A percentile compares a stretch with the other conserved stretches of the same genome.
phyloP scores from a whole-genome alignment of 345 rosid species.

The Salix brachista region DNA sequence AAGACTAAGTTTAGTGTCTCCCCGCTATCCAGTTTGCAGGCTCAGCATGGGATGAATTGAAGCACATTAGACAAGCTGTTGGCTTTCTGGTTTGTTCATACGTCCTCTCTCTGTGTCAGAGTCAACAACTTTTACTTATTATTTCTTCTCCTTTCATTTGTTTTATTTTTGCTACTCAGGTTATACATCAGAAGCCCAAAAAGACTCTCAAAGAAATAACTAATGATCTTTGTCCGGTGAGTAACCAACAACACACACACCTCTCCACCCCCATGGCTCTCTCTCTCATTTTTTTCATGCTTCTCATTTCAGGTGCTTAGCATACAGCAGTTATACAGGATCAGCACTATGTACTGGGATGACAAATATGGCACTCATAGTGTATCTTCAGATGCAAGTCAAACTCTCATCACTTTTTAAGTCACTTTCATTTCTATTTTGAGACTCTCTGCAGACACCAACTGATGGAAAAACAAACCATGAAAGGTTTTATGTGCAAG shows the following conservation, averaged over 20 bases:
- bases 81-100: constrained; percentile 65
- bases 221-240: constrained; percentile 82
- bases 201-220: constrained; percentile 79
- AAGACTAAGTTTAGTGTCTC: constrained; percentile 13
- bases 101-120: not conserved
- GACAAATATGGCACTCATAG: constrained; percentile 91
- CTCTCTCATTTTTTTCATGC: not conserved
- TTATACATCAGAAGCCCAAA: constrained; percentile 89
- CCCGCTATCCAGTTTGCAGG: constrained; percentile 42
- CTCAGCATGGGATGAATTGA: constrained; percentile 88
- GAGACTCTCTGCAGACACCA: not conserved
- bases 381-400: constrained; percentile 81
- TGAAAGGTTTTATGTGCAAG: too few relatives aligned
- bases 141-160: not conserved
- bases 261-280: not conserved
- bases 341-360: constrained; percentile 97
- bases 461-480: too few relatives aligned
- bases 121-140: not conserved
- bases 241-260: not conserved
- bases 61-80: constrained; percentile 92
- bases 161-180: constrained; percentile 39
- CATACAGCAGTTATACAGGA: constrained; percentile 89
- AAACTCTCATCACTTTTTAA: not conserved
- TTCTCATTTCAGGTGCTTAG: constrained; percentile 64
- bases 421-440: not conserved